Base-by-base conservation (phyloP, 2,329 filamentous ascomycete species). In the Fusarium nematophilum region DNA sequence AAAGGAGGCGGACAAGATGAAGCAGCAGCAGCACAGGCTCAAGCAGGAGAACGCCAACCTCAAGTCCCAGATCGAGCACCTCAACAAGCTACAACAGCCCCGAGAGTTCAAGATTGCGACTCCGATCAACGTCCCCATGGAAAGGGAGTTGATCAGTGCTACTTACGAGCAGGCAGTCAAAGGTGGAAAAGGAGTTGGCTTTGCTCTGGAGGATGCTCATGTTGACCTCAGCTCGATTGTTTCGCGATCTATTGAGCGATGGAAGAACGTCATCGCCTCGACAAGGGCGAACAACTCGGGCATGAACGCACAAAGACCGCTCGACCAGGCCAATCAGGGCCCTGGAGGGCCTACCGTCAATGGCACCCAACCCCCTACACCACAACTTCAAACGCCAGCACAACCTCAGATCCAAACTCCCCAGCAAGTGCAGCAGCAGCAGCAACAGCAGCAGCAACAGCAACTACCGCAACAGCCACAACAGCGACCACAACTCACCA, bases 211-310 rank as follows among this genome's bases (percentile, higher is more conserved):
- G 27, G 84, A 87, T 64, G 76, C 79, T 1, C 79, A 84, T 45
- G 60, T 80, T 5, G 85, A 87, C 57, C 70, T 88, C 1, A 77
- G 77, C 55, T 79, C 79, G 0, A 68, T 85, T 30, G 79, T 87
- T 6, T 74, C 82, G 6, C 76, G 77, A n/a, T 81, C 81, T 3
- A 86, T 89, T 53, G 81, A 84, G 36, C 78, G 85, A 25, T 89
- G 86, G 86, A 89, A 86, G 72, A 78, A 75, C 5, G 84, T 88
- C 13, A 82, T 89, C 10, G 75, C 79, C n/a, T 80, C 83, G 6
- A 76, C 80, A 3, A 78, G 84, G 33, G 75, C 74, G 5, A 71
- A 74, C 3, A 66, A 67, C n/a, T 62, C 60, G 13, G 82, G 83
- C 14, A 78, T 87, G 74, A 73, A 73, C 42, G 76, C 78, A 3